Conservation (phyloP, 176 grass and related monocot genomes). For the Triticum monococcum region DNA sequence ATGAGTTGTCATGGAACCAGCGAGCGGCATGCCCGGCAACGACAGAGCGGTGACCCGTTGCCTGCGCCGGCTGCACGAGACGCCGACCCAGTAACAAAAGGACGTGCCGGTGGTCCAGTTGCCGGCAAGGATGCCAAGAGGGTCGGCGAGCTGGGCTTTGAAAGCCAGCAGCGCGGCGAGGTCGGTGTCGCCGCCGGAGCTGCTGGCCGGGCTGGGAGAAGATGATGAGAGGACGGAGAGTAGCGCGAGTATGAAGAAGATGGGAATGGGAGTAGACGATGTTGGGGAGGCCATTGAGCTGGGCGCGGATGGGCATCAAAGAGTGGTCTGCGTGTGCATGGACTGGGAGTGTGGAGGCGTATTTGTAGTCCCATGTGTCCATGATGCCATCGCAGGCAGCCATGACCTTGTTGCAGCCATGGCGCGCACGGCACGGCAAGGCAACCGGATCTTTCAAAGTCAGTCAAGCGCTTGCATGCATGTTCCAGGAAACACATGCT, state of each 20-base stretch:
- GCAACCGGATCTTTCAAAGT: too few relatives aligned
- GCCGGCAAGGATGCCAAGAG: not conserved
- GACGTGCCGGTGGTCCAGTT: not conserved
- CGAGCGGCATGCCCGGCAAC: not conserved
- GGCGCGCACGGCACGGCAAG: too few relatives aligned
- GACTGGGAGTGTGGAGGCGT: too few relatives aligned
- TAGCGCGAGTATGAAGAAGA: not conserved
- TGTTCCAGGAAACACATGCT: too few relatives aligned
- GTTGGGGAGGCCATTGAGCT: not conserved
- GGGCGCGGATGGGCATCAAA: too few relatives aligned
- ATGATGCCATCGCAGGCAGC: too few relatives aligned
- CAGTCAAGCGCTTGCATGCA: too few relatives aligned
- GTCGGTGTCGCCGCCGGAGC: not conserved
- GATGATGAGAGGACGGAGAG: not conserved
- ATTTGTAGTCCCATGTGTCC: too few relatives aligned
- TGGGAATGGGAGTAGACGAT: not conserved
- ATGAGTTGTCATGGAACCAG: not conserved
- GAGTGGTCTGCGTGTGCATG: too few relatives aligned
- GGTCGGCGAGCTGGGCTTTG: slow-evolving; percentile 4
- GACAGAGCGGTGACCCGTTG: not conserved
- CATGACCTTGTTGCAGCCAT: too few relatives aligned
- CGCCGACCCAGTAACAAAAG: not conserved
- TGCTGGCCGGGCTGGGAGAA: not conserved
- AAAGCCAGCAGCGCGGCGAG: not conserved
- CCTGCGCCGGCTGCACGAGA: not conserved